A percentile compares a stretch with the other conserved stretches of the same genome.
Conservation (phyloP, 495 filamentous ascomycete genomes). For the Trichoderma asperelloides region DNA sequence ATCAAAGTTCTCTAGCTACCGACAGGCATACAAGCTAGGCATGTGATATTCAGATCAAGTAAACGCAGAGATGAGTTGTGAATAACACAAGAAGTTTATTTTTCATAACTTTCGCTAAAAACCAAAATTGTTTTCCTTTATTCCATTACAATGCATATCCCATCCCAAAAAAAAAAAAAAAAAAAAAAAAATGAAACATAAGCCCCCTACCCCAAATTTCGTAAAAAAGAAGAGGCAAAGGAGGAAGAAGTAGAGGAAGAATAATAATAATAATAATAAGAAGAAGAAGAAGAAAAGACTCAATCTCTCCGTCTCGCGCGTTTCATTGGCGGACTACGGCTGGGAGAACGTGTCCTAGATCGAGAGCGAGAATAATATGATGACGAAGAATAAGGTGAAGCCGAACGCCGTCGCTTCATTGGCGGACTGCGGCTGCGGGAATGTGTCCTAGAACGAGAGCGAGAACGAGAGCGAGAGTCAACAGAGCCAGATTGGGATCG, state of each 20-base stretch:
- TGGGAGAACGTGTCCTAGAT: background rate
- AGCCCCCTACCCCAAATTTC: background rate
- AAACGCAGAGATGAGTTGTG: too few species aligned
- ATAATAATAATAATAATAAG: background rate
- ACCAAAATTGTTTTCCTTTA: too few species aligned
- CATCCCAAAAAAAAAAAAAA: too few species aligned
- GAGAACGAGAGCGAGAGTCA: background rate
- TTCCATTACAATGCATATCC: too few species aligned
- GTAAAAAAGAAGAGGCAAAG: background rate
- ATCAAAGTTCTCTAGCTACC: too few species aligned
- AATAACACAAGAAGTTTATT: too few species aligned
- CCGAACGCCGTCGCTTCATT: slow-evolving; percentile 15
- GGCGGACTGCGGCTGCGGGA: slow-evolving; percentile 13
- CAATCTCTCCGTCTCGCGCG: background rate
- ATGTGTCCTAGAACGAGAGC: slow-evolving; percentile 4
- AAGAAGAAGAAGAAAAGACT: background rate
- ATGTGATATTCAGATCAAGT: too few species aligned
- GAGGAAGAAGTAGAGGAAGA: background rate
- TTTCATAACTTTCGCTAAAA: too few species aligned
- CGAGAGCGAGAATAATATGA: background rate
- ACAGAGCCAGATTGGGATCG: too few species aligned
- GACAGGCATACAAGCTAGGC: too few species aligned
- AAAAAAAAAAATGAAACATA: background rate
- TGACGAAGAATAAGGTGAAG: too few species aligned
- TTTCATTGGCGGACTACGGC: slow-evolving; percentile 12